A percentile compares a stretch with the other conserved stretches of the same genome.
Conservation (phyloP, 345 rosid species). For the Isatis tinctoria region DNA sequence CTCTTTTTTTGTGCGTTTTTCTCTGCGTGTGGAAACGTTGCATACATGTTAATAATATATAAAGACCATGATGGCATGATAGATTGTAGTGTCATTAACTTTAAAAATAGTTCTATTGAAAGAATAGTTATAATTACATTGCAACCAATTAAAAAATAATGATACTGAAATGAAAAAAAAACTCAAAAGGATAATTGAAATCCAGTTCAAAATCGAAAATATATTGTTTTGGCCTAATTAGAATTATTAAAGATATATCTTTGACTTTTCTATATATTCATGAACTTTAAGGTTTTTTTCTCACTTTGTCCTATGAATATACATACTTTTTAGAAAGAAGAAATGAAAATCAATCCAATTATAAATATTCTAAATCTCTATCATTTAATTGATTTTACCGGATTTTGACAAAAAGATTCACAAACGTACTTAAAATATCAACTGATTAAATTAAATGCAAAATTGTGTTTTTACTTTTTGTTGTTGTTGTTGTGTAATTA, state of each 20-base stretch:
- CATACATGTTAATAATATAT: neutral
- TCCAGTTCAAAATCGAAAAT: neutral
- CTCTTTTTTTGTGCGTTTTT: neutral
- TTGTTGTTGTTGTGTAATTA: neutral
- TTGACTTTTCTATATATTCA: neutral
- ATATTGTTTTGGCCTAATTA: neutral
- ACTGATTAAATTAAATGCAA: neutral
- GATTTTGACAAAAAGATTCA: neutral
- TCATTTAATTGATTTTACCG: neutral
- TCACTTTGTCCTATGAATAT: neutral
- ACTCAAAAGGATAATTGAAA: neutral
- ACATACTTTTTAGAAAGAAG: neutral
- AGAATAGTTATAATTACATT: neutral
- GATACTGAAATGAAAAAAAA: neutral
- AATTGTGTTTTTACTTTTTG: neutral
- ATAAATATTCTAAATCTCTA: neutral
- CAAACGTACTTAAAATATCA: neutral
- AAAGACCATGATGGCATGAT: neutral
- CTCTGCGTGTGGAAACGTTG: neutral
- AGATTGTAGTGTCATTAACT: neutral
- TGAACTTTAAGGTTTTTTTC: neutral
- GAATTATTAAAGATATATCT: neutral
- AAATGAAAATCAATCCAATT: neutral
- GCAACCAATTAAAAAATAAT: neutral
- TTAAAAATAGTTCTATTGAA: neutral